Evolutionary conservation across 352 stramenopile genomes (phyloP).

Genomic region (Globisporangium echinulatum): DNA sequence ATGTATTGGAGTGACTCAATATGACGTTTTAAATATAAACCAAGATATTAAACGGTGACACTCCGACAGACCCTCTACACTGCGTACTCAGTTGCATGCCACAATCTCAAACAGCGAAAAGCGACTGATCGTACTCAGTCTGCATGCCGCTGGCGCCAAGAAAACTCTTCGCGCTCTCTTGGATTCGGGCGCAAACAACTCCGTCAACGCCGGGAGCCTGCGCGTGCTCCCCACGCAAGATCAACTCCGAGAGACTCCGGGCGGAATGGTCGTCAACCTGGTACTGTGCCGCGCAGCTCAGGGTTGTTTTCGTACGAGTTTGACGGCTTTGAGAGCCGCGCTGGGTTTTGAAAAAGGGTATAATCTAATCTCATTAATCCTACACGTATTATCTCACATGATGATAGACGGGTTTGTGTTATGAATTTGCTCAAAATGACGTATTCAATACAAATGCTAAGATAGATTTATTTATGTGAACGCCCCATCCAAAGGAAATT

Average conservation of each 20-base stretch:
- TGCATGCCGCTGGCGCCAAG: conserved; percentile 11
- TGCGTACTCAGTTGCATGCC: conserved; percentile 6
- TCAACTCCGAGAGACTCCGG: no score
- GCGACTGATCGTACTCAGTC: conserved; percentile 13
- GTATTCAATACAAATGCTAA: no score
- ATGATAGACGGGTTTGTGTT: no score
- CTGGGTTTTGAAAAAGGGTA: conserved; percentile 12
- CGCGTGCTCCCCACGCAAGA: not conserved
- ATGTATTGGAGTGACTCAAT: no score
- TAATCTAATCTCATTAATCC: no score
- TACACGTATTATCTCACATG: no score
- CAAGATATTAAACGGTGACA: no score
- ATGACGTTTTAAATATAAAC: no score
- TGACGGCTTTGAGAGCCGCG: conserved; percentile 12
- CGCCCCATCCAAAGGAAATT: no score
- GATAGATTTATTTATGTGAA: no score
- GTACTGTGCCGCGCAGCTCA: conserved; percentile 4
- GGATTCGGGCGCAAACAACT: not conserved
- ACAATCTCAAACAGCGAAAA: conserved; percentile 12
- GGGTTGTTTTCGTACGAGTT: conserved; percentile 14
- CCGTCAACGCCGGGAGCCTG: not conserved
- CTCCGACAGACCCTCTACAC: not conserved
- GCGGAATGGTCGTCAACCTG: conserved; percentile 6
- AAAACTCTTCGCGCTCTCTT: not conserved
- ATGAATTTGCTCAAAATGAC: no score